phyloP scores from a whole-genome alignment of 345 rosid species.

The Reutealis trisperma region DNA sequence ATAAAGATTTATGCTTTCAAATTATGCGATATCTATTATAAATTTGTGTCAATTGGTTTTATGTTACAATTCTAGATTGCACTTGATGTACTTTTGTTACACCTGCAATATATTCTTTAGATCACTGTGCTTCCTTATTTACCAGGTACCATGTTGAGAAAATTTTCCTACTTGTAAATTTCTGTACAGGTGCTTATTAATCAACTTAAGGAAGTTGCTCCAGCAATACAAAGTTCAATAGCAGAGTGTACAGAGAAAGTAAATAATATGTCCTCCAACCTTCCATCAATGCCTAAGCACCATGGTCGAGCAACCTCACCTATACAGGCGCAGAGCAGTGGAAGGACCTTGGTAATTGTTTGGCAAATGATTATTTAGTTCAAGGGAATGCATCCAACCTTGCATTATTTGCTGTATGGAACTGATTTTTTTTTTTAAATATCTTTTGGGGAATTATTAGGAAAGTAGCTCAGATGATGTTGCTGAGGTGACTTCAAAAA shows the following conservation, averaged over 20 bases:
- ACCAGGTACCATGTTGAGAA: constrained; percentile 12
- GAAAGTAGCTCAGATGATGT: constrained; percentile 72
- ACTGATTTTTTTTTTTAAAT: constrained; percentile 3
- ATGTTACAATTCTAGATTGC: constrained; percentile 14
- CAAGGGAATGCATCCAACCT: constrained; percentile 7
- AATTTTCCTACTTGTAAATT: constrained; percentile 22
- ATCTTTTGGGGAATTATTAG: constrained; percentile 36
- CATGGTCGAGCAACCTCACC: constrained; percentile 60
- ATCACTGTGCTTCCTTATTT: constrained; percentile 7
- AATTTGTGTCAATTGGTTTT: background rate
- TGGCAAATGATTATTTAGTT: constrained; percentile 12
- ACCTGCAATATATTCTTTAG: background rate
- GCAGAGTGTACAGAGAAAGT: constrained; percentile 79
- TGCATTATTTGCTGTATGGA: background rate
- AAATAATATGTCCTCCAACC: constrained; percentile 60
- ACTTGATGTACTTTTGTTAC: background rate
- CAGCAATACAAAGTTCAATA: constrained; percentile 84
- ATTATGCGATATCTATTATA: background rate
- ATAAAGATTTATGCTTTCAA: background rate
- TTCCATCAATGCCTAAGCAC: constrained; percentile 64
- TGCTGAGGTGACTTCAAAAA: constrained; percentile 64
- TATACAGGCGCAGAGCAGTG: constrained; percentile 75
- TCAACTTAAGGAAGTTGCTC: constrained; percentile 90
- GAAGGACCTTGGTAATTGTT: constrained; percentile 59
- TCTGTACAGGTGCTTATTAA: constrained; percentile 81